Evolutionary conservation across 2,329 filamentous ascomycete species (phyloP), one percentile per base, ranked within the genome.

Genomic region (Harringtonia aguacate): DNA sequence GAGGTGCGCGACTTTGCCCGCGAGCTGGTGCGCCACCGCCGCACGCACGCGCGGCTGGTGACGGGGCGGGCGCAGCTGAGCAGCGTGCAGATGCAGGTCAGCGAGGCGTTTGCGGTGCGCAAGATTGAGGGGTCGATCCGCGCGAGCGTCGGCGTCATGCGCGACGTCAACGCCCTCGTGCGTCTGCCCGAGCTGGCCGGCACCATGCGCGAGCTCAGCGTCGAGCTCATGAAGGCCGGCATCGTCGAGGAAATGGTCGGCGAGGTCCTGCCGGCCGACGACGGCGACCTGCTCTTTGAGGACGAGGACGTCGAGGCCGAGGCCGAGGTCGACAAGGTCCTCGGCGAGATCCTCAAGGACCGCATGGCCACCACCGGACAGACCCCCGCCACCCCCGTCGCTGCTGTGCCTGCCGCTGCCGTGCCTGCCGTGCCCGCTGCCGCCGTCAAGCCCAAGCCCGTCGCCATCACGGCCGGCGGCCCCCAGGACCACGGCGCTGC

Each of bases 241-340:
- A 90, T 98, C 52, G 94, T 97, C 48, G 90, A 97, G 70, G 92
- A 98, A 68, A 95, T 97, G 85, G 80, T 94, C 5, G 85, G 82
- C 39, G 90, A 97, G 60, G 80, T 74, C 36, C 67, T 97, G 52
- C 86, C 24, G 24, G 24, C 88, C n/a, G 75, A 81, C 51, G 81
- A 88, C 46, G 65, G 81, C 41, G 68, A 86, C 53, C 70, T 39
- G 21, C 42, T 77, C 43, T 76, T 86, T 46, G 79, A 85, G 47
- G 86, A 86, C 49, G 72, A 79, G 46, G 86, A 89, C 55, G 84
- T 81, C 7, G 82, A 86, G 61, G 80, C 74, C 2, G 81, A 84
- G 58, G 68, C 67, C 18, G 90, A 97, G 70, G 86, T 97, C 10
- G 89, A 97, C 58, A 94, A 90, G 72, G 82, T 97, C 13, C 69